Conservation (phyloP, 208 protist species). For the Leishmania braziliensis region DNA sequence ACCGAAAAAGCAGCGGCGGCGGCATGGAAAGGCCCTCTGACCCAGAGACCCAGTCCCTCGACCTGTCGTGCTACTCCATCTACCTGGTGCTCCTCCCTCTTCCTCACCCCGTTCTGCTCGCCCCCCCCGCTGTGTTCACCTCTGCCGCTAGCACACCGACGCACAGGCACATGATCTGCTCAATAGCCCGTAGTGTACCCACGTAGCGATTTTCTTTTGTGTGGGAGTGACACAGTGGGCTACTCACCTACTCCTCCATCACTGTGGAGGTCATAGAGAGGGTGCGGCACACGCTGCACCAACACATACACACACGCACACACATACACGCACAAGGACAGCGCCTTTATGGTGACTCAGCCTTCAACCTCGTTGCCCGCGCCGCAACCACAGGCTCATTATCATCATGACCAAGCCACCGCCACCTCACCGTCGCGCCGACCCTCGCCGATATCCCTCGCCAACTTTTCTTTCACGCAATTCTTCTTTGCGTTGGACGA, state of each 20-base stretch:
- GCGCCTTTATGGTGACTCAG: not conserved
- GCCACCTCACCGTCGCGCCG: not conserved
- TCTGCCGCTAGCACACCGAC: not conserved
- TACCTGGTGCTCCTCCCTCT: not conserved
- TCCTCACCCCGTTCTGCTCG: not conserved
- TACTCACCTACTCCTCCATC: not conserved
- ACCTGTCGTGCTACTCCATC: not conserved
- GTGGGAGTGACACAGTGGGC: not conserved
- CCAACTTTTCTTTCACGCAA: constrained; percentile 31
- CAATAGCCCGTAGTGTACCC: not conserved
- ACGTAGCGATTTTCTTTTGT: not conserved
- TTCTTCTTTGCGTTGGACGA: constrained; percentile 13
- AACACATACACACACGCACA: not conserved
- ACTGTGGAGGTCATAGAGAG: not conserved
- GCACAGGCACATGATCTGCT: not conserved
- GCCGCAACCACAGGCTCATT: not conserved
- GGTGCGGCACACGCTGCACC: not conserved
- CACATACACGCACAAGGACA: not conserved
- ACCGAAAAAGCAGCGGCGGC: not conserved
- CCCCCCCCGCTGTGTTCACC: not conserved
- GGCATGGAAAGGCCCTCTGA: not conserved
- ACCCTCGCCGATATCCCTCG: constrained; percentile 5
- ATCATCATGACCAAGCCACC: not conserved
- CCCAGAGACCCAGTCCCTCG: not conserved
- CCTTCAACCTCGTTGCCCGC: not conserved